phyloP scores from a whole-genome alignment of 306 rosid species.

The Lathyrus aphaca region DNA sequence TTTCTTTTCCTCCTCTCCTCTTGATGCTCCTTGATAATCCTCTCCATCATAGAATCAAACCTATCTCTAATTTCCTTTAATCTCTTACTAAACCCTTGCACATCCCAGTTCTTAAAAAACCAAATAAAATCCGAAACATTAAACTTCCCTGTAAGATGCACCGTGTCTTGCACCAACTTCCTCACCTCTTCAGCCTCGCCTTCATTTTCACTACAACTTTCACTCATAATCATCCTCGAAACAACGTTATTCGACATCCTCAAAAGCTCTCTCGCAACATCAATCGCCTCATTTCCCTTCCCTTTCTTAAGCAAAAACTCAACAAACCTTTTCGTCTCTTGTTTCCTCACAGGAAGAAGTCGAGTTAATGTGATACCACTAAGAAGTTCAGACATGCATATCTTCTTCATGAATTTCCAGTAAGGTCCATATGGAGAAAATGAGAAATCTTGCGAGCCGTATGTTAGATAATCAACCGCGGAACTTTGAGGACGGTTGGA shows the following conservation, averaged over 20 bases:
- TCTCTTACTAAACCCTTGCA: slow-evolving; percentile 58
- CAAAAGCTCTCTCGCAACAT: slow-evolving; percentile 52
- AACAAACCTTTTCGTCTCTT: slow-evolving; percentile 51
- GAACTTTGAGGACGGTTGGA: slow-evolving; percentile 52
- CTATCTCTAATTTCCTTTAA: slow-evolving; percentile 49
- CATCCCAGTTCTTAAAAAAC: slow-evolving; percentile 61
- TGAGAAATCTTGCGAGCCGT: slow-evolving; percentile 60
- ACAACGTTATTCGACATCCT: slow-evolving; percentile 49
- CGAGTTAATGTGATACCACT: slow-evolving; percentile 51
- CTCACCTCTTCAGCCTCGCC: slow-evolving; percentile 52
- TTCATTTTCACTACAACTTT: slow-evolving; percentile 44
- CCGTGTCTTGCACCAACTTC: slow-evolving; percentile 52
- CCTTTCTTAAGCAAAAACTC: slow-evolving; percentile 36
- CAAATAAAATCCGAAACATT: slow-evolving; percentile 58
- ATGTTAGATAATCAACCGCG: slow-evolving; percentile 56
- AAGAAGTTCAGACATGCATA: slow-evolving; percentile 70
- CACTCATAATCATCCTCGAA: slow-evolving; percentile 58
- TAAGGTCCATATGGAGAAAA: slow-evolving; percentile 68
- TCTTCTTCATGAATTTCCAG: slow-evolving; percentile 79
- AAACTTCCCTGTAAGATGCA: slow-evolving; percentile 44
- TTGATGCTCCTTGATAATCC: slow-evolving; percentile 57
- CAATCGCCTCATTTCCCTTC: slow-evolving; percentile 32
- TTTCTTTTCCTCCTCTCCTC: slow-evolving; percentile 50
- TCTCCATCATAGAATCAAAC: slow-evolving; percentile 61
- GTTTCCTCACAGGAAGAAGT: slow-evolving; percentile 52